Evolutionary conservation across 108 stramenopile species (phyloP).

Genomic region (Skeletonema menzelii): DNA sequence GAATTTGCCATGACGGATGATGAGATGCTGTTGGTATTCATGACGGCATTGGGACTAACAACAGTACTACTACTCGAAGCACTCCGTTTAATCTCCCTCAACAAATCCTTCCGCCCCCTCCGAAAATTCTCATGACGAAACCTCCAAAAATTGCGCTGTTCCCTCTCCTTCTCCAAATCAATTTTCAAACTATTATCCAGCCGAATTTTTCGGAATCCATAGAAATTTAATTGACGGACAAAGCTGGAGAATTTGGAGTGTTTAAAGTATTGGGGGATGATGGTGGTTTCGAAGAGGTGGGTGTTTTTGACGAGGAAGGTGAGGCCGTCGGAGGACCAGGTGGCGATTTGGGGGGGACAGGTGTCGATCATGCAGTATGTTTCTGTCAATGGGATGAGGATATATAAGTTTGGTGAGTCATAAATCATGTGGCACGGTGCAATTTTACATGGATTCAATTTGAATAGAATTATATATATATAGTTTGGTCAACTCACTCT

Average conservation of each 20-base stretch:
- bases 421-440: no score
- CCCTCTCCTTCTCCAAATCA: slow-evolving; percentile 65
- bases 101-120: slow-evolving; percentile 66
- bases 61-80: slow-evolving; percentile 8
- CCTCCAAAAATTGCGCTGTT: slow-evolving; percentile 78
- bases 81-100: slow-evolving; percentile 76
- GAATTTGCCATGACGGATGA: neutral
- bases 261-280: slow-evolving; percentile 95
- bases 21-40: neutral
- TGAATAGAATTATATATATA: no score
- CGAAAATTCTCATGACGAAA: slow-evolving; percentile 82
- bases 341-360: slow-evolving; percentile 56
- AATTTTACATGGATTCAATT: no score
- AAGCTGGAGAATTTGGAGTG: slow-evolving; percentile 91
- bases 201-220: slow-evolving; percentile 86
- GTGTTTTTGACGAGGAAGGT: slow-evolving; percentile 85
- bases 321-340: slow-evolving; percentile 51
- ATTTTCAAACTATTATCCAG: slow-evolving; percentile 66
- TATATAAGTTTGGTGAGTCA: neutral
- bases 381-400: slow-evolving; percentile 46
- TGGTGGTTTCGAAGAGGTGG: slow-evolving; percentile 62
- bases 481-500: slow-evolving; percentile 33
- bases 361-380: slow-evolving; percentile 89
- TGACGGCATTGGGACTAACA: neutral
- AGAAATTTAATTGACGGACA: slow-evolving; percentile 93